Evolutionary conservation across 2,329 filamentous ascomycete species (phyloP), one percentile per base, ranked within the genome.

Genomic region (Fusarium denticulatum): DNA sequence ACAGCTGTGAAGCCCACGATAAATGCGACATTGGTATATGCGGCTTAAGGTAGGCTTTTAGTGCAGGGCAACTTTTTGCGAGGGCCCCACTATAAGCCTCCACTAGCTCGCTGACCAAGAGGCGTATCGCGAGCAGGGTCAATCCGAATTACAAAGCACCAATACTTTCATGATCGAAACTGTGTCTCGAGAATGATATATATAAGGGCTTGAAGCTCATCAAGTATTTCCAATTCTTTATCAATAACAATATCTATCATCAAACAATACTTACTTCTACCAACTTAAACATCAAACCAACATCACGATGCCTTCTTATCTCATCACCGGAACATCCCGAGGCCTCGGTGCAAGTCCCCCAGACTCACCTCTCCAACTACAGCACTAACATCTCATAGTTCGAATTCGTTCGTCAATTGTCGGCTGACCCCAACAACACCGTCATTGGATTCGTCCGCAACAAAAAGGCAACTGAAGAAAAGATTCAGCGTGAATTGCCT

Each of bases 381-480:
- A 1, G 2, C 7, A 26, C 24, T 65, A 6, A 55, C 20, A 8
- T 3, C 3, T 0, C 2, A 34, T 30, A 79, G 77, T 76, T 75
- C 4, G 76, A 78, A 34, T 85, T 87, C 70, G 64, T 87, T 39
- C 76, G 75, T 22, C 80, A 85, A 32, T 77, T 88, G 28, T 86
- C 86, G 9, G 76, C 76, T 26, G 77, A 86, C 59, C 74, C 84
- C 1, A 67, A 74, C 22, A 85, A 85, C 69, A 79, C 76, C 1
- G 78, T 87, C 46, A 75, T 87, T 57, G 86, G 85, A 2, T 80
- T 88, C 7, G 83, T 86, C 20, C 84, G 85, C 6, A 77, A 86
- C 73, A 85, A 84, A 37, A 57, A 76, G 24, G 79, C 79, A 1
- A 83, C 84, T 3, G 80, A 85, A 6, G 73, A 82, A n/a, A 83